Evolutionary conservation across 495 filamentous ascomycete species (phyloP), one percentile per base, ranked within the genome.

Genomic region (Margaritispora aquatica): DNA sequence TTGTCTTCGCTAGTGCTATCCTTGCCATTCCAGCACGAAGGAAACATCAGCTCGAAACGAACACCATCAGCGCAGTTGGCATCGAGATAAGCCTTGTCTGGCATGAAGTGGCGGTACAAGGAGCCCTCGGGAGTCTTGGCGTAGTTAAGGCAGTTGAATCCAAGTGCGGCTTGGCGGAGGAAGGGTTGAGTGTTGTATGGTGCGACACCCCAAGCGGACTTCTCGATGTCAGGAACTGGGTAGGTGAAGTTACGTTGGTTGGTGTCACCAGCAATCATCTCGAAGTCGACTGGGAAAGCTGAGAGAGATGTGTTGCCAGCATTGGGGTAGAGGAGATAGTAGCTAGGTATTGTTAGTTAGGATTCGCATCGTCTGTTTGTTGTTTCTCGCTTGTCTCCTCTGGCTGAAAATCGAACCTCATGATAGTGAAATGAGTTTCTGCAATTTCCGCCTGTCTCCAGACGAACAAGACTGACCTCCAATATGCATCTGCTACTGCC

Each of bases 141-240:
- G 66, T 95, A 95, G 79, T 96, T 80, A 51, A 97, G 71, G 70
- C 93, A 97, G 75, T 96, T 96, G 78, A 93, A 96, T 1, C 93
- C 93, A 26, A 96, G 57, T 9, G 92, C 90, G 54, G 90, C 87
- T 75, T 94, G 88, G n/a, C 70, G 72, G 22, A 96, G 77, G 27
- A 85, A 83, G 9, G 65, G 62, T 73, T 96, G 89, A 10, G 78
- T 80, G 22, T 57, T 41, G 1, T 74, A 76, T 52, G 72, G 77
- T 10, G 65, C 70, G 38, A 75, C 72, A 2, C 17, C 17, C 89
- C 89, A 96, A 21, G 73, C 59, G 4, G 88, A 89, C 69, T 87
- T 87, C 61, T 80, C 80, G n/a, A 86, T 84, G 63, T 93, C 89
- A 13, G 84, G 81, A 31, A 86, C 75, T 0, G 82, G 81, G 59